These are phyloP conservation scores for Fagopyrum esculentum DNA, from an alignment of 148 eudicot species.

Conservation along the genomic window DNA sequence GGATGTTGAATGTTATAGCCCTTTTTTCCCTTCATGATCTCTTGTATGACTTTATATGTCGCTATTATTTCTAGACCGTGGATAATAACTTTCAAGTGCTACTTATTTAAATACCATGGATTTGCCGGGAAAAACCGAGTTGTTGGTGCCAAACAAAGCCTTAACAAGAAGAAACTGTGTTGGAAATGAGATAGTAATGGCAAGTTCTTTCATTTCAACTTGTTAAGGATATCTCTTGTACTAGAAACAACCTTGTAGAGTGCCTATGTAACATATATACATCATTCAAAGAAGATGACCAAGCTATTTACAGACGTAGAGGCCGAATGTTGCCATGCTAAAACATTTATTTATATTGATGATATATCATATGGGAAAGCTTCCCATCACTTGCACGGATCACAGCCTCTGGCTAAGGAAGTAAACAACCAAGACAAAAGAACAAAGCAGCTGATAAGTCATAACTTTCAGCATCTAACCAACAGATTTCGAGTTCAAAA, in stretches of 20 bases:
- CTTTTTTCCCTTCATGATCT: neutral
- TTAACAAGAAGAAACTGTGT: neutral
- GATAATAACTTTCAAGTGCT: neutral
- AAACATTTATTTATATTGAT: neutral
- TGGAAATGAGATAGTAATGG: too few species aligned
- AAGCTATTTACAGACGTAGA: neutral
- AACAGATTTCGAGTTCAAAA: neutral
- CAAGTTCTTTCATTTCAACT: neutral
- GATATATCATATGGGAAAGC: neutral
- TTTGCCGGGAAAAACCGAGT: too few species aligned
- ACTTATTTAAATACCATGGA: neutral
- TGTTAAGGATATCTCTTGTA: neutral
- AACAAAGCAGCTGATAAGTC: slow-evolving; percentile 8
- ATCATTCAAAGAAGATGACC: neutral
- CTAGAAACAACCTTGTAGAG: neutral
- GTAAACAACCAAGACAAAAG: neutral
- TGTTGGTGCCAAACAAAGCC: neutral
- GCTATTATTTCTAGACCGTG: neutral
- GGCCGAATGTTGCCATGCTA: neutral
- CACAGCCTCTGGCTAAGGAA: slow-evolving; percentile 6
- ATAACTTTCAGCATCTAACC: neutral
- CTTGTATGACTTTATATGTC: neutral
- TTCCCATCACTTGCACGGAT: slow-evolving; percentile 2
- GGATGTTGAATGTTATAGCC: neutral
- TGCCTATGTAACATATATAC: neutral